Conservation (phyloP, 495 filamentous ascomycete genomes). For the Massariosphaeria phaeospora region DNA sequence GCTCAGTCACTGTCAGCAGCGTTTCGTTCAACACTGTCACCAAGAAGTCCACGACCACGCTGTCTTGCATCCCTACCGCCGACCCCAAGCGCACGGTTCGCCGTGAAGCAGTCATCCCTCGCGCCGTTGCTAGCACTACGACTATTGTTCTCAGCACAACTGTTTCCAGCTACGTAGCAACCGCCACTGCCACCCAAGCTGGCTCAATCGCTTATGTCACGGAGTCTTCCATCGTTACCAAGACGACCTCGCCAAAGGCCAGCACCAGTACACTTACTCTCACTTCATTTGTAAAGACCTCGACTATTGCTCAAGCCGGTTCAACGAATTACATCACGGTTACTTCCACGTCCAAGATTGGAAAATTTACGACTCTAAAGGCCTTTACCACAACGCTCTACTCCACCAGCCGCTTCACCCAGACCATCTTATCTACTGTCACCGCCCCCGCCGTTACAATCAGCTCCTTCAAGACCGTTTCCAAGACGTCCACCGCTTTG, state of each 20-base stretch:
- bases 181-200: background rate
- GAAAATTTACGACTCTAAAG: constrained; percentile 1
- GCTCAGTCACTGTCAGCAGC: background rate
- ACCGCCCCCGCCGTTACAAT: background rate
- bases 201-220: background rate
- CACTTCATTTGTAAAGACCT: background rate
- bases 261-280: background rate
- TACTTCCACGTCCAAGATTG: background rate
- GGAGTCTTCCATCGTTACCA: background rate
- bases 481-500: background rate
- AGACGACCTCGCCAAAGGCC: background rate
- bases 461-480: background rate
- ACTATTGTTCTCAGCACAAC: background rate
- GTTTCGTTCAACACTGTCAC: background rate
- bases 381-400: background rate
- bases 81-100: background rate
- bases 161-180: background rate
- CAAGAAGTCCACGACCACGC: constrained; percentile 7
- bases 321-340: background rate
- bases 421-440: background rate
- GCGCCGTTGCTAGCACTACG: background rate
- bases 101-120: background rate
- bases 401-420: background rate
- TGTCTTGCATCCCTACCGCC: constrained; percentile 3
- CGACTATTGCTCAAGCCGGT: background rate